Evolutionary conservation across 345 rosid species (phyloP), one percentile per base, ranked within the genome.

Genomic region (Excoecaria agallocha): DNA sequence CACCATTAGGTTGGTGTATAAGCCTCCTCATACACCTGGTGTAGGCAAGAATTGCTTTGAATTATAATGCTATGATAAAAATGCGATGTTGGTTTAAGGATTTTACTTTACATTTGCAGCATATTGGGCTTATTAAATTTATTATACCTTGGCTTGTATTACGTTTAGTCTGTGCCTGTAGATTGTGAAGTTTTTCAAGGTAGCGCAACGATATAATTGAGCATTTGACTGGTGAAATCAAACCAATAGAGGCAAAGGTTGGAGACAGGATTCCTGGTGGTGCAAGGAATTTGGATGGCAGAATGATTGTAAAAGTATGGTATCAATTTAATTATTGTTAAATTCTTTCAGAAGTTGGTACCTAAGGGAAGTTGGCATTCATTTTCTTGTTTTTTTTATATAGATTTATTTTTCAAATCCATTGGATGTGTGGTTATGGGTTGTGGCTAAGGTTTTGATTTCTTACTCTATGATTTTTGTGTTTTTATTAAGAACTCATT

Each of bases 211-310:
- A 86, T 76, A 94, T 97, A 9, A 87, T 86, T 75, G 98, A 94
- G 85, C 98, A 94, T 77, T 86, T 94, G 82, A 94, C 97, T 76
- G 98, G 98, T 61, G 98, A 94, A 91, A 78, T 92, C 70, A 94
- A 94, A 74, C 98, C 98, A 35, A 74, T 94, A 50, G 98, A 94
- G 76, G 89, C 91, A 35, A 91, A 87, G 85, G 86, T 83, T 77
- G 98, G 98, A 70, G 98, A 91, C 82, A 85, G 87, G 80, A 82
- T 94, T 74, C 97, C 97, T 52, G 93, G 98, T 70, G 98, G 98
- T 78, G 98, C 98, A 20, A 89, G 97, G 80, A 94, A 92, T 84
- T 82, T 91, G 87, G 97, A 94, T 83, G 99, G 98, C 55, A 89
- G 97, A 86, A 94, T 94, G 81, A 89, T 94, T 67, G 87, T 94